phyloP scores from a whole-genome alignment of 345 rosid genomes.

The Triadica sebifera region DNA sequence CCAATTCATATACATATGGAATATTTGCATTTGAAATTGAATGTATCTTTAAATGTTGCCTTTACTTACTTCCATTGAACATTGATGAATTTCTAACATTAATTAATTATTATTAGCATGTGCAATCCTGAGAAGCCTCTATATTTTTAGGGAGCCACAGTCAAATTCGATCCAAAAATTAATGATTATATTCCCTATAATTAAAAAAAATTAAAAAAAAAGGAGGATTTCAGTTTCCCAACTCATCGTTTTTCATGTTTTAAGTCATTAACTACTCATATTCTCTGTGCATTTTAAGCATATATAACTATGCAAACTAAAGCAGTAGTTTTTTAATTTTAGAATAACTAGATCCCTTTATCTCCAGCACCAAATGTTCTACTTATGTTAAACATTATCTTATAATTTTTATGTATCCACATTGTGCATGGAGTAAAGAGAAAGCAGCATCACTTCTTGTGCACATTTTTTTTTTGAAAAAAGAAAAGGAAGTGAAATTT shows the following conservation, averaged over 20 bases:
- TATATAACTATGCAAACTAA: too few relatives aligned
- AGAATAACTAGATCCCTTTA: too few relatives aligned
- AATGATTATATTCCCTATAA: background rate
- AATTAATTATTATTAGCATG: background rate
- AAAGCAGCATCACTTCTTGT: background rate
- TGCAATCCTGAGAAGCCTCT: background rate
- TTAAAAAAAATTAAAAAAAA: too few relatives aligned
- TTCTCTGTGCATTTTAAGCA: too few relatives aligned
- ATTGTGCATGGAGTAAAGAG: slow-evolving; percentile 15
- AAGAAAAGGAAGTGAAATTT: slow-evolving; percentile 3
- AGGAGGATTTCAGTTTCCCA: too few relatives aligned
- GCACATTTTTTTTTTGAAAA: background rate
- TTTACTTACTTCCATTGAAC: slow-evolving; percentile 30
- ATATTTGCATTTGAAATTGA: slow-evolving; percentile 17
- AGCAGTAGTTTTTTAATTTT: too few relatives aligned
- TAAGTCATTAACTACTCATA: too few relatives aligned
- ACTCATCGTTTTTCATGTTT: too few relatives aligned
- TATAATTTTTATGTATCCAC: background rate
- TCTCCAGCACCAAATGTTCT: background rate
- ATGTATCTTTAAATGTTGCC: slow-evolving; percentile 26
- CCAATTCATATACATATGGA: slow-evolving; percentile 16
- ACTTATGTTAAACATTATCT: background rate
- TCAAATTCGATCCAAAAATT: too few relatives aligned
- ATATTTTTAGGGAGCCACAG: background rate
- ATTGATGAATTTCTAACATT: background rate